Evolutionary conservation across 2,329 filamentous ascomycete species (phyloP).

Genomic region (Pyrenochaeta sp.): DNA sequence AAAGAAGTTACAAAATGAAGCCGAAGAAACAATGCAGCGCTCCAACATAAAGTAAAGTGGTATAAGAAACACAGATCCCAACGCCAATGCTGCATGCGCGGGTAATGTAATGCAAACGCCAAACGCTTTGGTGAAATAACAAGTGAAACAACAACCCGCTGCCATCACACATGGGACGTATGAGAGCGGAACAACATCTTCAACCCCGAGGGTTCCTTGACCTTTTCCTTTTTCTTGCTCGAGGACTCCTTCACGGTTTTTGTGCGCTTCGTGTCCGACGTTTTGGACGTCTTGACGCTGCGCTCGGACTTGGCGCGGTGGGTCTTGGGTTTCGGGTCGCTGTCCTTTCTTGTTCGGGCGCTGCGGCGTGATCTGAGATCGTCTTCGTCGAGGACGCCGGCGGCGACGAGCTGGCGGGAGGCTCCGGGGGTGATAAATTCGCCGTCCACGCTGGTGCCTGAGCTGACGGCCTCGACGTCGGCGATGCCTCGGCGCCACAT

Average conservation of each 20-base stretch:
- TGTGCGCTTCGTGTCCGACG: constrained; percentile 25
- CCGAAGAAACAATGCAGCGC: no score
- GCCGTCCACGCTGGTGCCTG: constrained; percentile 68
- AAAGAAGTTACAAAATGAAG: no score
- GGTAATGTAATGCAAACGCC: no score
- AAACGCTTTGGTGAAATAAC: constrained; percentile 19
- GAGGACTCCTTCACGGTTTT: constrained; percentile 32
- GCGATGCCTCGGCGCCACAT: constrained; percentile 70
- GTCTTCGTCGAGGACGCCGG: constrained; percentile 56
- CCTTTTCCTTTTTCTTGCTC: constrained; percentile 50
- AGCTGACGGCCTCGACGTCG: constrained; percentile 61
- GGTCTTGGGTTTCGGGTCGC: constrained; percentile 33
- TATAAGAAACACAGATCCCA: no score
- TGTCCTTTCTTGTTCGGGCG: constrained; percentile 26
- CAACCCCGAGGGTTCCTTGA: constrained; percentile 51
- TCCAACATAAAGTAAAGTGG: no score
- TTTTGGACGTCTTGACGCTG: constrained; percentile 36
- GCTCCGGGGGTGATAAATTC: constrained; percentile 70
- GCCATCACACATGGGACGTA: constrained; percentile 24
- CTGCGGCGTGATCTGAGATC: constrained; percentile 53
- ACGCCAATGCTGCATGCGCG: no score
- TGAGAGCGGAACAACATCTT: constrained; percentile 52
- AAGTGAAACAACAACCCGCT: constrained; percentile 1
- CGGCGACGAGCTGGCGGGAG: constrained; percentile 52
- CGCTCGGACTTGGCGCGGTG: constrained; percentile 38